Base-by-base conservation (phyloP, 148 eudicot species). In the Cornus florida region DNA sequence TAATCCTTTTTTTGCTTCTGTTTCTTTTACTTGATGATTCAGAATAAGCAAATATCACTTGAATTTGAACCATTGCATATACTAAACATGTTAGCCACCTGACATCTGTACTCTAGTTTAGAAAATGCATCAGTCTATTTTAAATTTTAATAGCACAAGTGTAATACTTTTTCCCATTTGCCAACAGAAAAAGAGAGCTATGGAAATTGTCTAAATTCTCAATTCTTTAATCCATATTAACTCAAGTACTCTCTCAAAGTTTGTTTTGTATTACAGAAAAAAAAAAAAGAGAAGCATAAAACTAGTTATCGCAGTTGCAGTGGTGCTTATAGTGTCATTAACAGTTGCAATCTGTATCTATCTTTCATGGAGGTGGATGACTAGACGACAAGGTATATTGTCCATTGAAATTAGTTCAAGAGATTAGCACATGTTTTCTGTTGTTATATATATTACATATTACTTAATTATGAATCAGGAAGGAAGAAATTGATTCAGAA, bases 321-420 rank as follows among this genome's bases (percentile, higher is more conserved):
- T 71, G 48, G 85, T 71, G 48, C 33, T 69, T 19, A 60, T 46
- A 31, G 85, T 82, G 56, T 38, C 78, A 19, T 32, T 70, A 32
- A 71, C 65, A 10, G 4, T 81, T 66, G 81, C 74, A 20, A 69
- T 73, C 19, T 62, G 76, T 79, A 17, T 74, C 24, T 79, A 69
- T 67, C 62, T 76, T 62, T 33, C 78, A 65, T 83, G 81, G 85
- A 81, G 69, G 85, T 38, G 81, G 81, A 81, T 71, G 67, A 56
- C 33, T 19, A 75, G 41, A 32, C 46, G 72, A 65, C 73, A 64
- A 84, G 72, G 84, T 71, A 81, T 2, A 7, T 70, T 70, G 39
- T 22, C 71, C 2, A 1, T 14, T 57, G 2, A 32, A 8, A 38
- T 70, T 32, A 38, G n/a, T 9, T 35, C 39, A 66, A 3, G 12